Base-by-base conservation (phyloP, 192 early-diverging fungal species). In the Thoreauomyces humboldtii region DNA sequence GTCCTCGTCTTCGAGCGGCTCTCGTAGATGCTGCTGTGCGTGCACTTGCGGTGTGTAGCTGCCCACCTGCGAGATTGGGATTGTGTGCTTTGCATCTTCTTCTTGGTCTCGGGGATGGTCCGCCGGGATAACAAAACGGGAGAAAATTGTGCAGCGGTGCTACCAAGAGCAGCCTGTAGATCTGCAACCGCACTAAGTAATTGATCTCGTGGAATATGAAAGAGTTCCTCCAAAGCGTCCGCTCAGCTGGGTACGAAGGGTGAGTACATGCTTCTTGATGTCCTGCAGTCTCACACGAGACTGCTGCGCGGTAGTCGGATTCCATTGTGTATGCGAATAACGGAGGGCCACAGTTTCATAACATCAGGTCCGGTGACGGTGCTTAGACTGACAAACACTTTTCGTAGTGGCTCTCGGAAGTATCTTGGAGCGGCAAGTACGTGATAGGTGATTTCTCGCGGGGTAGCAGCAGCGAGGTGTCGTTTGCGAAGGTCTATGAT, bases 51-150 rank as follows among this genome's bases (percentile, higher is more conserved):
- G 71, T 1, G 77, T 72, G 59, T 89, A 89, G 44, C 86, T 81
- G 32, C 86, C 85, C 88, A 90, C 89, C 50, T 82, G 77, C 21
- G 82, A 81, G 9, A 90, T 90, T 0, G 90, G 84, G 47, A 88
- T 65, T 0, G 82, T 81, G 64, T 88, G 87, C 4, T 73, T 73
- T 37, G 76, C 73, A 44, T 88, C 88, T 24, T 59, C 59, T 34
- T 67, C 59, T 50, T 25, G 29, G 44, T 24, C 44, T 46, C 19
- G 44, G 19, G 5, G 4, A 46, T 17, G 5, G 4, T 17, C 14
- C 19, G 44, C 4, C 12, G 44, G 4, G 2, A 24, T 6, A 17
- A 24, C 14, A 17, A 17, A 46, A 6, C 25, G 44, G 14, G 14
- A 17, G 44, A 3, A 6, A 24, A 12, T 17, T 24, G n/a, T 2